A percentile compares a stretch with the other conserved stretches of the same genome.
Conservation (phyloP, 306 rosid species). For the Lathyrus oleraceus region DNA sequence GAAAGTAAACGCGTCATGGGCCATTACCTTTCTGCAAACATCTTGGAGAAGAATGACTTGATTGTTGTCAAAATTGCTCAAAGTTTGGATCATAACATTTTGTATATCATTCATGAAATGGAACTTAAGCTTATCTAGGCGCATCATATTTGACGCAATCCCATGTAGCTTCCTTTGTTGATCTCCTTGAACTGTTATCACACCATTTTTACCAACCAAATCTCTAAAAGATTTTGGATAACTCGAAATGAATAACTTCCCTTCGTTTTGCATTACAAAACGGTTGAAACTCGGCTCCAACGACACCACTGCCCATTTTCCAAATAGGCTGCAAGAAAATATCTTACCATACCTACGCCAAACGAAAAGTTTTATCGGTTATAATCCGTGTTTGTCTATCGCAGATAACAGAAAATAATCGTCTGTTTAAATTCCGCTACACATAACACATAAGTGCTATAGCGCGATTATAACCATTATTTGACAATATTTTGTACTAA, state of each 20-base stretch:
- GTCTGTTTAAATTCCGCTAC: not conserved
- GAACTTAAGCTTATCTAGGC: constrained; percentile 67
- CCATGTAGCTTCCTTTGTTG: constrained; percentile 83
- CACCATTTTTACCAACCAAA: constrained; percentile 90
- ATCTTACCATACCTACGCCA: constrained; percentile 78
- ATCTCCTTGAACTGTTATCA: constrained; percentile 91
- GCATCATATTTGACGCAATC: constrained; percentile 87
- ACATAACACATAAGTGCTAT: not conserved
- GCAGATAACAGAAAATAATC: not conserved
- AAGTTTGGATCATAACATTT: constrained; percentile 63
- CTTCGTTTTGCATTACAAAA: constrained; percentile 89
- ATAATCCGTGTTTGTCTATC: not conserved
- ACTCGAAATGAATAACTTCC: constrained; percentile 69
- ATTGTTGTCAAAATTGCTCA: constrained; percentile 52
- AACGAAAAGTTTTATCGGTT: constrained; percentile 4
- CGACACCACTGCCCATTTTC: constrained; percentile 84
- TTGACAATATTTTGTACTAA: not conserved
- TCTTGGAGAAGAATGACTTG: constrained; percentile 77
- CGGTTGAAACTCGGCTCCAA: constrained; percentile 85
- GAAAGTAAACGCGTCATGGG: not conserved
- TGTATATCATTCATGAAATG: constrained; percentile 74
- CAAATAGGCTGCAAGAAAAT: constrained; percentile 83
- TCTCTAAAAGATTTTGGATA: constrained; percentile 93
- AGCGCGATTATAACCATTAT: not conserved
- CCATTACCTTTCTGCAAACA: constrained; percentile 68